Percentiles rank a stretch among this genome's conserved stretches.
phyloP scores from a whole-genome alignment of 352 stramenopile species.

The Globisporangium emineosum region DNA sequence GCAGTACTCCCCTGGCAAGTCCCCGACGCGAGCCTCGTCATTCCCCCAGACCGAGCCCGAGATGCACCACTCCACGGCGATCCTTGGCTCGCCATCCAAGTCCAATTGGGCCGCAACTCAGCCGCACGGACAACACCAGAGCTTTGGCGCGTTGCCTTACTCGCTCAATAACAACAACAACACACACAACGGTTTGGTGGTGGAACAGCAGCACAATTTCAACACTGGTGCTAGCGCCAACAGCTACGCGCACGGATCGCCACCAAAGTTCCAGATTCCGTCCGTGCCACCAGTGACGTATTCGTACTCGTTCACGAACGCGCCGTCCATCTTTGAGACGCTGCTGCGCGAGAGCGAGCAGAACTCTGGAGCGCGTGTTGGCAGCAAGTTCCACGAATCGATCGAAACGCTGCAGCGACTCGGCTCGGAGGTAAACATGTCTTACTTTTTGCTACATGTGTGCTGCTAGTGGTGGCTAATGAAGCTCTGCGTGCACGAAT shows the following conservation, averaged over 20 bases:
- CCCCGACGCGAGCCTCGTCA: constrained; percentile 8
- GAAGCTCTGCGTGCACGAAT: neutral
- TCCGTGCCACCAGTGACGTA: constrained; percentile 8
- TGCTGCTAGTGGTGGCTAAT: neutral
- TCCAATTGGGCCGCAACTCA: neutral
- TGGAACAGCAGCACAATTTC: constrained; percentile 19
- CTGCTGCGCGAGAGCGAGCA: constrained; percentile 33
- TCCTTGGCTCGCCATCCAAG: constrained; percentile 12
- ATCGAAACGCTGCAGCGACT: constrained; percentile 36
- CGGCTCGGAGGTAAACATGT: constrained; percentile 37
- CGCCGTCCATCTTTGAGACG: constrained; percentile 48
- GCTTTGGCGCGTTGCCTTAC: neutral
- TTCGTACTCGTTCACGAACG: constrained; percentile 18
- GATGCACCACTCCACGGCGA: constrained; percentile 11
- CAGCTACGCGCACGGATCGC: constrained; percentile 10
- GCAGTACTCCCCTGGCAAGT: constrained; percentile 16
- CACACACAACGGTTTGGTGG: too few species aligned
- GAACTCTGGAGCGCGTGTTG: constrained; percentile 23
- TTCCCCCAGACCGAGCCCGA: constrained; percentile 14
- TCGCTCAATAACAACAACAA: constrained; percentile 8
- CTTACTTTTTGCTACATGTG: too few species aligned
- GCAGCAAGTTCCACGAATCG: constrained; percentile 34
- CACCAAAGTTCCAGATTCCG: constrained; percentile 8
- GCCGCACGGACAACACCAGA: neutral
- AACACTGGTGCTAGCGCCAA: neutral